Evolutionary conservation across 257 asterid genomes (phyloP), one percentile per base, ranked within the genome.

Genomic region (Jaltomata sinuosa): DNA sequence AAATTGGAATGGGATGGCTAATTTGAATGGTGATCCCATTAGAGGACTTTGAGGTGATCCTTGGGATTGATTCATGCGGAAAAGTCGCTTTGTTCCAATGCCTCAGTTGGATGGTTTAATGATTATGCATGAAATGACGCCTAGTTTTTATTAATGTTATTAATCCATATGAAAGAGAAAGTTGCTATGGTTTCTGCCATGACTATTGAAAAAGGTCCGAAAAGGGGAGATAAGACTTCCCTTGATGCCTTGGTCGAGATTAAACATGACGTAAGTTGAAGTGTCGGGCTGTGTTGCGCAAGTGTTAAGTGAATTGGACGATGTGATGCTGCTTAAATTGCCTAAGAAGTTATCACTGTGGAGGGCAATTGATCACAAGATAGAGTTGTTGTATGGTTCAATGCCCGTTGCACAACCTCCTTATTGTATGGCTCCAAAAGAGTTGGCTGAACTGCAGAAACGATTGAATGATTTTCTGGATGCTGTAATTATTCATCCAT

Each of bases 41-140:
- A 11, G 68, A 83, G 52, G 80, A 83, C 53, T 68, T 83, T n/a
- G 80, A 83, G 38, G 18, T 68, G 15, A 83, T 83, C 34, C 65
- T 68, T 18, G 71, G 80, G 19, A 47, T n/a, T 31, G 36, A 67
- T 22, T 31, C 12, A 5, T 64, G 10, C 1, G 36, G 65, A 78
- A n/a, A 8, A 29, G 2, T 2, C 11, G 9, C 19, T 11, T 61
- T 25, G 69, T 61, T 67, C 8, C 4, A 38, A 25, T 67, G 65
- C 69, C 81, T 32, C 38, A 68, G 15, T n/a, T 83, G 16, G 27
- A 42, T 22, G 55, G 71, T 2, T 16, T 50, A 18, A 49, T 50
- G 80, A 68, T 53, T 34, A 11, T 36, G 8, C 36, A 83, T 68
- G 69, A 69, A 18, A 6, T 1, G 9, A 11, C 1, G 0, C 57